Evolutionary conservation across 495 filamentous ascomycete species (phyloP), one percentile per base, ranked within the genome.

Genomic region (Neurospora cerealis): DNA sequence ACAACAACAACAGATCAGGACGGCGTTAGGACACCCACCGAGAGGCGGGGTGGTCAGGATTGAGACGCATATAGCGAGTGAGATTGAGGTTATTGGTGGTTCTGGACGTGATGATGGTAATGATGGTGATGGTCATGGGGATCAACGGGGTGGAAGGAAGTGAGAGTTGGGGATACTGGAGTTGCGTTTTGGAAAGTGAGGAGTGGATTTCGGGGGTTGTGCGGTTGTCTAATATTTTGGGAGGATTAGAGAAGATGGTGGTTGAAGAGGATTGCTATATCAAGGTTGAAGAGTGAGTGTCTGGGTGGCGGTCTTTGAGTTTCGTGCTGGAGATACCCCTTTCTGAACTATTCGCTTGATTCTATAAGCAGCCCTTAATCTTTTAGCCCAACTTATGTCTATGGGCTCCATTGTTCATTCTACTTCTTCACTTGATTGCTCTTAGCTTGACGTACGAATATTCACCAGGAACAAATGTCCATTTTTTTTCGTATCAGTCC

Each of bases 41-140:
- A 38, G 71, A 2, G 19, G 28, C 28, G 62, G 66, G 21, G 73
- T 72, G 62, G 75, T 76, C 4, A 21, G 42, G 1, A 73, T 76
- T 11, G 69, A 75, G 73, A 76, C 75, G 44, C 44, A 54, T 13
- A 76, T 76, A 19, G 70, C 70, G 44, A 66, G 42, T 9, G 24
- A 32, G 28, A 19, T 32, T 66, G 54, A 66, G 28, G 54, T 66
- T 9, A 73, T 38, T n/a, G n/a, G 36, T 28, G 32, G 62, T 46
- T 42, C 5, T 44, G 66, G 36, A 32, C 32, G n/a, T 48, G 69
- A 38, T 21, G 44, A 71, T 37, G 60, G 34, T 4, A 32, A 38
- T 4, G 5, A 48, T 8, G 13, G 70, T 38, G 21, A 32, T n/a
- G 9, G 13, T 11, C 24, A 28, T 2, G 24, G 24, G 24, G 36